Conservation (phyloP, 1,284 basidiomycete genomes). For the Neotropicomus parvogracilis region DNA sequence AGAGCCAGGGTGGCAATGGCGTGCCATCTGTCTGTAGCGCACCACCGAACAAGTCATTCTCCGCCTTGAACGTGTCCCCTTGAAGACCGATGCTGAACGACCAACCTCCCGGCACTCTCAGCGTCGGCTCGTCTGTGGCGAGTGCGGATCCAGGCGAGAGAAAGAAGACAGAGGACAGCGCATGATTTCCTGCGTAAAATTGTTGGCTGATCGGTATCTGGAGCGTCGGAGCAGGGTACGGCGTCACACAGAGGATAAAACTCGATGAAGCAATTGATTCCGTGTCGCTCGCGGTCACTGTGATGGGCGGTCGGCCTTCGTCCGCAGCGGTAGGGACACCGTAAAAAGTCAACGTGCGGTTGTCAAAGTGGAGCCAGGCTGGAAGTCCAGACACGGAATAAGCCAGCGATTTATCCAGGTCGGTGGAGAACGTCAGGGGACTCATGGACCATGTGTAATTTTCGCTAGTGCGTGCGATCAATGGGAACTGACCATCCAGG, state of each 20-base stretch:
- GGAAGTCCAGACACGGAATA: constrained; percentile 55
- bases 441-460: constrained; percentile 66
- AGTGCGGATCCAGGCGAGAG: constrained; percentile 57
- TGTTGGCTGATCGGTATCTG: constrained; percentile 56
- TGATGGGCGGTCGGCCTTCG: constrained; percentile 53
- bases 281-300: constrained; percentile 52
- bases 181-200: constrained; percentile 55
- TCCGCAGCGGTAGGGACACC: constrained; percentile 58
- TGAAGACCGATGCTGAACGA: constrained; percentile 89
- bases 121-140: constrained; percentile 48
- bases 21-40: constrained; percentile 65
- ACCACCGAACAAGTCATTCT: constrained; percentile 59
- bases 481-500: constrained; percentile 57
- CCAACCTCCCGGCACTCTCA: constrained; percentile 81
- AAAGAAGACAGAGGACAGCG: constrained; percentile 66
- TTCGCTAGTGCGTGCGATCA: constrained; percentile 55
- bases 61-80: constrained; percentile 57
- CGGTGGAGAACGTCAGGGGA: constrained; percentile 54
- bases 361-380: constrained; percentile 64
- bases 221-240: constrained; percentile 52
- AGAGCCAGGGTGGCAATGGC: constrained; percentile 73
- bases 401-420: constrained; percentile 37
- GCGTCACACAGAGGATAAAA: constrained; percentile 63
- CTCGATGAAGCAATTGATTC: constrained; percentile 46
- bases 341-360: constrained; percentile 44